Evolutionary conservation across 1,139 yeast genomes (phyloP), one percentile per base, ranked within the genome.

Genomic region (Protomyces macrosporus): DNA sequence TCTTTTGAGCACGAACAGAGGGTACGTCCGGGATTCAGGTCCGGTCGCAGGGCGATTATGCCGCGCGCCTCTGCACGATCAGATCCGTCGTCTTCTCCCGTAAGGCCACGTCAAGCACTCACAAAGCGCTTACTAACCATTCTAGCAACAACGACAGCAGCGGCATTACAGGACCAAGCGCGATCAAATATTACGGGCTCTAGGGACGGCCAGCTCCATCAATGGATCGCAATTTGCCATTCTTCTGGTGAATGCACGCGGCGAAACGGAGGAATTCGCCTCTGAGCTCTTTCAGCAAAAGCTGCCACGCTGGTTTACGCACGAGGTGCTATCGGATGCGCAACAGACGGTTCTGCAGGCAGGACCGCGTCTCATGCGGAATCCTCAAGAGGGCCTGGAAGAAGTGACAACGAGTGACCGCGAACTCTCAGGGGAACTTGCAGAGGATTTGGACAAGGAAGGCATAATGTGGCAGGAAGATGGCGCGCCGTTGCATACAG

Each of bases 171-270:
- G 53, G 39, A 54, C 35, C 56, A 63, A 59, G 42, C 59, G 65
- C 32, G 65, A 63, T 36, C 60, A 53, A 23, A 53, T 63, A 12
- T 45, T 59, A 9, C 32, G 52, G n/a, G 65, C 65, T n/a, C 52
- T 63, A 9, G 63, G 60, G 10, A 54, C 53, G 45, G 63, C 60
- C 33, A 55, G 56, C n/a, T 61, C 45, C 32, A 63, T 63, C 51
- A 63, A 63, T 40, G 64, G 60, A 23, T 63, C 65, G 33, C 63
- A 63, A 16, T 63, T 63, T 50, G 65, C 65, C 33, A 63, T 63
- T 37, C 45, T 63, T n/a, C 54, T 60, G 65, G 65, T 63, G 30
- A 63, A 61, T 39, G 34, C 60, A 4, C 55, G 53, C 10, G 65
- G 65, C 16, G 64, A 63, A 33, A 54, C 56, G 45, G 65, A 63